These are phyloP conservation scores for Fusarium tanahbumbuense DNA, from an alignment of 2,329 filamentous ascomycete genomes.

Conservation along the genomic window DNA sequence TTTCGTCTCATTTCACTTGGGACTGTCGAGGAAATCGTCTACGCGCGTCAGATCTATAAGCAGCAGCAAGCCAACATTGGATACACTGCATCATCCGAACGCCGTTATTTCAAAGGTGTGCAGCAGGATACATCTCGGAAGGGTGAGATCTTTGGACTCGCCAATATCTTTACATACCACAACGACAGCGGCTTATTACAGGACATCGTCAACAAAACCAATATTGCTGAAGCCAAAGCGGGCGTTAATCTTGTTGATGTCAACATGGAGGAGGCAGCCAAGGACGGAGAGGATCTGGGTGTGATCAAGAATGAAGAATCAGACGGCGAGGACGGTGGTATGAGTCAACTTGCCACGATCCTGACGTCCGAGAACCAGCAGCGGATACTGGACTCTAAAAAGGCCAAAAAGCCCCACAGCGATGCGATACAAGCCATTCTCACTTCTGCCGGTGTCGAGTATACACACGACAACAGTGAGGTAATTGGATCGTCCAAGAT, in stretches of 20 bases:
- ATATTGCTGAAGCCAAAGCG: slow-evolving; percentile 90
- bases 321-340: slow-evolving; percentile 72
- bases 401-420: slow-evolving; percentile 59
- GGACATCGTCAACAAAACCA: slow-evolving; percentile 99
- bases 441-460: slow-evolving; percentile 87
- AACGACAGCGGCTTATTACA: slow-evolving; percentile 82
- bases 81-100: slow-evolving; percentile 90
- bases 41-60: slow-evolving; percentile 97
- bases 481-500: slow-evolving; percentile 92
- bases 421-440: slow-evolving; percentile 92
- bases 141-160: slow-evolving; percentile 92
- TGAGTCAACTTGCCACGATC: slow-evolving; percentile 75
- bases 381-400: slow-evolving; percentile 50
- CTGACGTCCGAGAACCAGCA: slow-evolving; percentile 62
- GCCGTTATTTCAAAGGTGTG: slow-evolving; percentile 94
- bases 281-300: slow-evolving; percentile 61
- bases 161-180: slow-evolving; percentile 87
- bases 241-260: slow-evolving; percentile 85
- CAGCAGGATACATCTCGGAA: slow-evolving; percentile 85
- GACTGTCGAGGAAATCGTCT: slow-evolving; percentile 97
- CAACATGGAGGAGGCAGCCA: slow-evolving; percentile 71
- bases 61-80: slow-evolving; percentile 99
- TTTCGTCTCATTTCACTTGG: slow-evolving; percentile 91
- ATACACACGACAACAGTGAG: slow-evolving; percentile 96
- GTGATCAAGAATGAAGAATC: slow-evolving; percentile 60